These are phyloP conservation scores for Ceratocystis smalleyi DNA, from an alignment of 2,329 filamentous ascomycete genomes.

Conservation along the genomic window DNA sequence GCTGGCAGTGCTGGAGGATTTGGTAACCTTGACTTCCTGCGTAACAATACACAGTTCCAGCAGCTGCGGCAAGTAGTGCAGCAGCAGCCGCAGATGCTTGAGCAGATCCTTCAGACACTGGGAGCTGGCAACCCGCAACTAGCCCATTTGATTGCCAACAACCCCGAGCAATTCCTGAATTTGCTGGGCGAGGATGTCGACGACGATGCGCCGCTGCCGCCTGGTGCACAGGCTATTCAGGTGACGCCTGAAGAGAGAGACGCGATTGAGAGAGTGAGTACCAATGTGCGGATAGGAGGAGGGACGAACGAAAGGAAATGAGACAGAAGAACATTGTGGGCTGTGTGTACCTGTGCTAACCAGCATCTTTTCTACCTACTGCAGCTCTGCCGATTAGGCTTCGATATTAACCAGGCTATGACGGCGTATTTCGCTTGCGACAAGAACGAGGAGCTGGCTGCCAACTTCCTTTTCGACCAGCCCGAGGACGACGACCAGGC, in stretches of 20 bases:
- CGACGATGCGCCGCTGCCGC: conserved; percentile 69
- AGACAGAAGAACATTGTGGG: conserved; percentile 18
- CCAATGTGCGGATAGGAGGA: conserved; percentile 22
- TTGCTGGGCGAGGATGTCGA: conserved; percentile 78
- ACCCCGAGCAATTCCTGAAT: conserved; percentile 85
- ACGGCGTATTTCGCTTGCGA: conserved; percentile 99
- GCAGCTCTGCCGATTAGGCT: conserved; percentile 81
- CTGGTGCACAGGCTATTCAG: conserved; percentile 73
- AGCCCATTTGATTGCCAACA: conserved; percentile 76
- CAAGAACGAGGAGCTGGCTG: conserved; percentile 96
- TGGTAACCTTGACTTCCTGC: conserved; percentile 79
- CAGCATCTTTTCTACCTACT: background rate
- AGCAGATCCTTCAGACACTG: conserved; percentile 93
- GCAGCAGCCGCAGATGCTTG: conserved; percentile 95
- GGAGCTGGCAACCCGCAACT: conserved; percentile 89
- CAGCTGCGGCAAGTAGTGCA: conserved; percentile 94
- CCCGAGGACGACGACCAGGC: conserved; percentile 62
- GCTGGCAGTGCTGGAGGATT: conserved; percentile 39
- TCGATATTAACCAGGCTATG: conserved; percentile 82
- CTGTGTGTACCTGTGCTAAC: background rate
- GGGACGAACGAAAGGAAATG: conserved; percentile 51
- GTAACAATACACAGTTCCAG: conserved; percentile 94
- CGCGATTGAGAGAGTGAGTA: conserved; percentile 75
- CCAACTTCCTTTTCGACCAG: conserved; percentile 96
- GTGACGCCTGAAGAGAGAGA: conserved; percentile 95